Percentiles rank a stretch among this genome's conserved stretches.
phyloP scores from a whole-genome alignment of 2,329 filamentous ascomycete genomes.

The Fusarium haematococcum region DNA sequence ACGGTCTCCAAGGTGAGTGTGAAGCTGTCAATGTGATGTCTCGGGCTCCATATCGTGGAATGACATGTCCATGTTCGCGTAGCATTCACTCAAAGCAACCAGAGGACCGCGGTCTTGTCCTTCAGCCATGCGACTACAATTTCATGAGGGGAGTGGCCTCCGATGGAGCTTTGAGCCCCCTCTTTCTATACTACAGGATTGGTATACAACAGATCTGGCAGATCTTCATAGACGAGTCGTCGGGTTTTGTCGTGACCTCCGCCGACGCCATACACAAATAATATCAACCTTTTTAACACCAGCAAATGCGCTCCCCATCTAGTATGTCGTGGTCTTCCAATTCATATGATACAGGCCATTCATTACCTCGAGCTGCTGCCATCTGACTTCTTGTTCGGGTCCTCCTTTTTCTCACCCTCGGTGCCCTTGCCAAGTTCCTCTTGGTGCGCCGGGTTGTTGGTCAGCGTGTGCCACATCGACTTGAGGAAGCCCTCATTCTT shows the following conservation, averaged over 20 bases:
- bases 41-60: conserved; percentile 5
- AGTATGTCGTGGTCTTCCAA: conserved; percentile 36
- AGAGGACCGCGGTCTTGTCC: not conserved
- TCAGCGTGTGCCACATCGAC: conserved; percentile 91
- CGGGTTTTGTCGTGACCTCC: conserved; percentile 36
- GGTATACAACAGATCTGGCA: conserved; percentile 48
- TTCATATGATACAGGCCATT: conserved; percentile 37
- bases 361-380: conserved; percentile 47
- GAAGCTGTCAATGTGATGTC: conserved; percentile 6
- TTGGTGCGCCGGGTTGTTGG: conserved; percentile 75
- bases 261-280: conserved; percentile 47
- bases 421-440: conserved; percentile 40
- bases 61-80: conserved; percentile 16
- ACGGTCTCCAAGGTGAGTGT: conserved; percentile 33
- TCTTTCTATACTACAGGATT: conserved; percentile 48
- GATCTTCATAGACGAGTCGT: conserved; percentile 44
- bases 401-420: conserved; percentile 34
- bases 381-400: conserved; percentile 41
- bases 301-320: conserved; percentile 48
- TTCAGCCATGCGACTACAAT: conserved; percentile 30
- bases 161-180: conserved; percentile 43
- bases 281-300: conserved; percentile 54
- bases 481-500: conserved; percentile 92
- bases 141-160: conserved; percentile 52
- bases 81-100: conserved; percentile 9